These are phyloP conservation scores for Evernia prunastri DNA, from an alignment of 495 filamentous ascomycete species.

Conservation along the genomic window DNA sequence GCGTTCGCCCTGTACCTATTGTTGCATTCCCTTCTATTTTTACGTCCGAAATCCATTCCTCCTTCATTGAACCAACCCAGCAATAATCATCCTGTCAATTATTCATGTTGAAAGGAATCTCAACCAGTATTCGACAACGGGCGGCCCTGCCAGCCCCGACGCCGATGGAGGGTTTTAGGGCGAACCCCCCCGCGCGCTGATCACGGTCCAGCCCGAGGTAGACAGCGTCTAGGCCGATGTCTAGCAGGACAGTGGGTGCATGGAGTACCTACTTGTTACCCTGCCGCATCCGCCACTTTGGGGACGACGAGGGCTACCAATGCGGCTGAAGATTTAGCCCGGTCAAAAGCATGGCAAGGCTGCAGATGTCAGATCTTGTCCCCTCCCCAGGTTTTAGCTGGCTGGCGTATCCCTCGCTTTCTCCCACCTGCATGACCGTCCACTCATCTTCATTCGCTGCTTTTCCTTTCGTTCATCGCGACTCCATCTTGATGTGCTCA, in stretches of 20 bases:
- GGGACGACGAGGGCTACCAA: not conserved
- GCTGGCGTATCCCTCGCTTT: not conserved
- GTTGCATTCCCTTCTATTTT: no score
- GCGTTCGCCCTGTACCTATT: not conserved
- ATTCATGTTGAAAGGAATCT: not conserved
- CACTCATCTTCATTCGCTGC: not conserved
- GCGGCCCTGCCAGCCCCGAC: not conserved
- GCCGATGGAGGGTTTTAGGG: not conserved
- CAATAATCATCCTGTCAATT: not conserved
- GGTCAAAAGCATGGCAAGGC: not conserved
- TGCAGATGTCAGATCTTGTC: constrained; percentile 1
- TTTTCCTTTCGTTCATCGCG: not conserved
- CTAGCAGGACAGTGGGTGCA: not conserved
- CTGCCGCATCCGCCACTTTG: not conserved
- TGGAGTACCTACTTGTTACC: no score
- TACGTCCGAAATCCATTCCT: not conserved
- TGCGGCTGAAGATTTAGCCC: constrained; percentile 12
- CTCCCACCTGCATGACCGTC: not conserved
- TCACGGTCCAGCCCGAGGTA: not conserved
- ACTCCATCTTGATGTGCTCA: not conserved
- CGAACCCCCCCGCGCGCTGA: not conserved
- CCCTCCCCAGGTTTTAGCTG: not conserved
- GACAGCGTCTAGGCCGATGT: not conserved
- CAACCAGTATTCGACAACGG: not conserved
- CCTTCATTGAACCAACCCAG: not conserved